A percentile compares a stretch with the other conserved stretches of the same genome.
Conservation (phyloP, 495 filamentous ascomycete species). For the Penicillium canescens region DNA sequence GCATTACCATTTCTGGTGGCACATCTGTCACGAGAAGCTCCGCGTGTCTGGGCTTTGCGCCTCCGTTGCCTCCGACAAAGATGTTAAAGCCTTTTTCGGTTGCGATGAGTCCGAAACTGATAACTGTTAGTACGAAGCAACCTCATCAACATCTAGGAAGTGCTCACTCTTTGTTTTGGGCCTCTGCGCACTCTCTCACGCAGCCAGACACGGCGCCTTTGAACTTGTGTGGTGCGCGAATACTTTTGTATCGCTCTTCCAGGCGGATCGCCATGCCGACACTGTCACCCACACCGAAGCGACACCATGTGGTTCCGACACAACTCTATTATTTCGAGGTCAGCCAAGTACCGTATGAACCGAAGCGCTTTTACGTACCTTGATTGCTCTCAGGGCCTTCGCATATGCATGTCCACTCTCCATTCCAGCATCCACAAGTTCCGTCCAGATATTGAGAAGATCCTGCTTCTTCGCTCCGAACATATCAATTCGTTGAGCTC, state of each 20-base stretch:
- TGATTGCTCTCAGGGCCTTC: constrained; percentile 88
- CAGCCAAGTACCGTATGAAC: not conserved
- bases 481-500: constrained; percentile 94
- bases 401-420: constrained; percentile 95
- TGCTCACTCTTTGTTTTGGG: constrained; percentile 87
- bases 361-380: constrained; percentile 38
- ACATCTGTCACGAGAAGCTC: constrained; percentile 93
- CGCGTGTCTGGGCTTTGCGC: constrained; percentile 80
- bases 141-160: not conserved
- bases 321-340: constrained; percentile 55
- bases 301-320: constrained; percentile 93
- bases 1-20: constrained; percentile 78
- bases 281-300: constrained; percentile 90
- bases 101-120: constrained; percentile 86
- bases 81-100: constrained; percentile 96
- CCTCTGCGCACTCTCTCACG: constrained; percentile 92
- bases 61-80: constrained; percentile 91
- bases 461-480: constrained; percentile 94
- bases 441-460: constrained; percentile 84
- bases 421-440: constrained; percentile 86
- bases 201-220: constrained; percentile 93
- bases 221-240: constrained; percentile 89
- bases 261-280: constrained; percentile 95
- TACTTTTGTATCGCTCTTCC: constrained; percentile 93
- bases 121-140: constrained; percentile 11